phyloP scores from a whole-genome alignment of 306 rosid species.

The Dalbergia cultrata region DNA sequence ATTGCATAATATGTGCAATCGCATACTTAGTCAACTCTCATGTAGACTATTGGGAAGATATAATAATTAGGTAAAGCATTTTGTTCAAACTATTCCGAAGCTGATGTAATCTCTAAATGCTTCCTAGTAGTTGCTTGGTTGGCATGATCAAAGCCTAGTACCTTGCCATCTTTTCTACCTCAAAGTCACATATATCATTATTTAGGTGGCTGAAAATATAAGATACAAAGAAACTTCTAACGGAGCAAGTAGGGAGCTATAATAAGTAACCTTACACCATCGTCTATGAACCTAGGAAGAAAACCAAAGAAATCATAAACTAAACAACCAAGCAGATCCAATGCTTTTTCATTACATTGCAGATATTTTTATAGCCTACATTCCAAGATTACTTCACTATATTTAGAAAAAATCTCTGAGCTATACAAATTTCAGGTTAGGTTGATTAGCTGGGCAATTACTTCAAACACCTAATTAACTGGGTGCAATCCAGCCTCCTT shows the following conservation, averaged over 20 bases:
- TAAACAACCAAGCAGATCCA: not conserved
- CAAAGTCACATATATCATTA: slow-evolving; percentile 29
- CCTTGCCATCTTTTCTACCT: slow-evolving; percentile 21
- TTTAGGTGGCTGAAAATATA: slow-evolving; percentile 28
- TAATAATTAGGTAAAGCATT: slow-evolving; percentile 21
- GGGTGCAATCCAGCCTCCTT: slow-evolving; percentile 3
- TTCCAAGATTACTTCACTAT: slow-evolving; percentile 16
- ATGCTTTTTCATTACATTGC: not conserved
- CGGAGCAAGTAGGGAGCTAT: slow-evolving; percentile 34
- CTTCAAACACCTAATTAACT: slow-evolving; percentile 30
- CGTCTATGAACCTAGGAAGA: slow-evolving; percentile 26
- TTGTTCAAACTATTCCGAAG: slow-evolving; percentile 19
- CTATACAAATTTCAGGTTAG: slow-evolving; percentile 18
- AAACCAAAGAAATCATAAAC: slow-evolving; percentile 39
- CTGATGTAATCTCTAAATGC: not conserved
- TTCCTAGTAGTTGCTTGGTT: slow-evolving; percentile 34
- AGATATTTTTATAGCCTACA: slow-evolving; percentile 13
- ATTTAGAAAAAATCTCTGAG: slow-evolving; percentile 10
- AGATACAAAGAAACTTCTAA: slow-evolving; percentile 37
- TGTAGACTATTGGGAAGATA: slow-evolving; percentile 1
- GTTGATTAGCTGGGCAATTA: slow-evolving; percentile 22
- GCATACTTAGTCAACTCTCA: slow-evolving; percentile 30
- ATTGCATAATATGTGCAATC: slow-evolving; percentile 9
- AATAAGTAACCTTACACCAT: slow-evolving; percentile 40
- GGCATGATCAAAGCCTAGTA: slow-evolving; percentile 27